Evolutionary conservation across 768 basidiomycete species (phyloP), one percentile per base, ranked within the genome.

Genomic region (Myochromella boudieri): DNA sequence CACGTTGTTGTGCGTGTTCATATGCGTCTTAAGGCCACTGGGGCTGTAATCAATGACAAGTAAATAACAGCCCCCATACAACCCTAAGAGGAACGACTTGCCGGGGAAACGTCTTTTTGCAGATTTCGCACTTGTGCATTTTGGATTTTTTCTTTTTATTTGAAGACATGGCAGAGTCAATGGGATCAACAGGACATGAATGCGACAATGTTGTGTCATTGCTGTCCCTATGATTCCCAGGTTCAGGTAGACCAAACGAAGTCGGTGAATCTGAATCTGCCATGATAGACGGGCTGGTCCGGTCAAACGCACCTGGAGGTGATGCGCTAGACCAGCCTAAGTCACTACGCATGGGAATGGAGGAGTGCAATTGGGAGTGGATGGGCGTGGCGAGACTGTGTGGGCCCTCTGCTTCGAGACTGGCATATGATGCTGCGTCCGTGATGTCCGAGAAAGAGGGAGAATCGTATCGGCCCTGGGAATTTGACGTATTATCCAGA

Each of bases 1-100:
- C 29, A 66, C 62, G 28, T 80, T 74, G 49, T 68, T 76, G 55
- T 82, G 81, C 1, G 72, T 74, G 54, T 79, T 79, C 78, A 81
- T 79, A 55, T 82, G 81, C 5, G 79, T 81, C 37, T 65, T 62
- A 18, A 82, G 64, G 17, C 77, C 80, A 53, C 79, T 81, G 2
- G 80, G 81, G 22, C 78, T 78, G 50, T 25, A 12, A 14, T n/a
- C n/a, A n/a, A n/a, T 34, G n/a, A 34, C 14, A 29, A 14, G 28
- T 29, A 8, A 29, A 8, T 29, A 14, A 29, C 14, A 29, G 14
- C 29, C 9, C n/a, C n/a, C 9, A 8, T 31, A 31, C n/a, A 31
- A 8, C 29, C 8, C 29, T 22, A 42, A 1, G 40, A n/a, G 26
- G 33, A 28, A 15, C 33, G 27, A 49, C 64, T 14, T 45, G 75